These are phyloP conservation scores for Pseudogymnoascus destructans DNA, from an alignment of 2,329 filamentous ascomycete genomes.

Conservation along the genomic window DNA sequence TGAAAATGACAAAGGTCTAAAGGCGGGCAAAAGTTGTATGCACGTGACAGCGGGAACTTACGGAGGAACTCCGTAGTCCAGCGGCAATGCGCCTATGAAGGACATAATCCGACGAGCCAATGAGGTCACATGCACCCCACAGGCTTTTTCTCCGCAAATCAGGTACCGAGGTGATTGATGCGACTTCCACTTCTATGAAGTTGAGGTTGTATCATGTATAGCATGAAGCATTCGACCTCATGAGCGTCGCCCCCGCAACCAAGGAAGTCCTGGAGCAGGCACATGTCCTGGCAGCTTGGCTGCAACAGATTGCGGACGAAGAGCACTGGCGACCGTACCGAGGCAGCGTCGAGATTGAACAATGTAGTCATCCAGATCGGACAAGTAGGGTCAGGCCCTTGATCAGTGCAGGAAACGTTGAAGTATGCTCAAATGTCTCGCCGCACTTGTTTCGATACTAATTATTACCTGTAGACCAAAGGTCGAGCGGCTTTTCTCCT, in stretches of 20 bases:
- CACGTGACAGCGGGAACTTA: background rate
- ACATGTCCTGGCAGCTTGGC: background rate
- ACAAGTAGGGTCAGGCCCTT: constrained; percentile 5
- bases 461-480: constrained; percentile 3
- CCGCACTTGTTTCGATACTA: constrained; percentile 5
- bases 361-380: constrained; percentile 6
- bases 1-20: background rate
- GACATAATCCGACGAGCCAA: constrained; percentile 8
- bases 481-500: constrained; percentile 6
- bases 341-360: constrained; percentile 5
- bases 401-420: constrained; percentile 5
- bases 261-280: constrained; percentile 1
- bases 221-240: constrained; percentile 1
- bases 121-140: constrained; percentile 8
- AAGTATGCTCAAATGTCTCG: background rate
- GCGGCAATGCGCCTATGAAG: background rate
- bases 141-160: constrained; percentile 7
- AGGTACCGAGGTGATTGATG: constrained; percentile 1
- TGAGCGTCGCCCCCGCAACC: background rate
- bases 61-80: background rate
- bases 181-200: background rate
- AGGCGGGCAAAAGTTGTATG: background rate
- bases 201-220: constrained; percentile 4
- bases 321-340: constrained; percentile 2
- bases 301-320: constrained; percentile 2